Conservation (phyloP, 2,329 filamentous ascomycete genomes). For the Ceratocystis eucalypticola region DNA sequence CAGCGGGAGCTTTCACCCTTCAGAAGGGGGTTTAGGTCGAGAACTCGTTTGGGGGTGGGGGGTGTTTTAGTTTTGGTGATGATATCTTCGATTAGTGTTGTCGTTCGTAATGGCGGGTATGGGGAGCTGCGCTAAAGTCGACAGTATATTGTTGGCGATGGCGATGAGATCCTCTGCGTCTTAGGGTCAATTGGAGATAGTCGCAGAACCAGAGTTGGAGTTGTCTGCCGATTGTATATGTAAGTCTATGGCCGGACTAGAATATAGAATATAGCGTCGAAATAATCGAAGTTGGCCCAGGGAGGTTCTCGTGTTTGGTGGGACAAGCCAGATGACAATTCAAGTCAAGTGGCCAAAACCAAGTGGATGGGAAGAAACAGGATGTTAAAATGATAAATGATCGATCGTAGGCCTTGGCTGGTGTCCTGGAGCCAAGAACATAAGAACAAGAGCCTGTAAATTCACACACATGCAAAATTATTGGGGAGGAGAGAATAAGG, state of each 20-base stretch:
- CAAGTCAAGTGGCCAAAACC: neutral
- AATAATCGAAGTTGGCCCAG: neutral
- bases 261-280: constrained; percentile 1
- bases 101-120: neutral
- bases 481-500: neutral
- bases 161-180: neutral
- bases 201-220: neutral
- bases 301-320: neutral
- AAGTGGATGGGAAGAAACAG: neutral
- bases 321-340: neutral
- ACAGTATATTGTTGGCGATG: neutral
- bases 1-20: neutral
- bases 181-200: constrained; percentile 1
- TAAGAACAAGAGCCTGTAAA: neutral
- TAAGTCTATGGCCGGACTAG: neutral
- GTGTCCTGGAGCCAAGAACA: neutral
- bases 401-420: neutral
- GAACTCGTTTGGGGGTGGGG: neutral
- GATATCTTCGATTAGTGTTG: neutral
- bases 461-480: neutral
- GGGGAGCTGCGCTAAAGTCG: neutral
- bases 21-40: neutral
- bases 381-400: constrained; percentile 1
- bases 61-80: neutral
- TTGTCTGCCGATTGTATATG: neutral